Percentiles rank a stretch among this genome's conserved stretches.
phyloP scores from a whole-genome alignment of 176 grass and related monocot genomes.

The Cenchrus purpureus region DNA sequence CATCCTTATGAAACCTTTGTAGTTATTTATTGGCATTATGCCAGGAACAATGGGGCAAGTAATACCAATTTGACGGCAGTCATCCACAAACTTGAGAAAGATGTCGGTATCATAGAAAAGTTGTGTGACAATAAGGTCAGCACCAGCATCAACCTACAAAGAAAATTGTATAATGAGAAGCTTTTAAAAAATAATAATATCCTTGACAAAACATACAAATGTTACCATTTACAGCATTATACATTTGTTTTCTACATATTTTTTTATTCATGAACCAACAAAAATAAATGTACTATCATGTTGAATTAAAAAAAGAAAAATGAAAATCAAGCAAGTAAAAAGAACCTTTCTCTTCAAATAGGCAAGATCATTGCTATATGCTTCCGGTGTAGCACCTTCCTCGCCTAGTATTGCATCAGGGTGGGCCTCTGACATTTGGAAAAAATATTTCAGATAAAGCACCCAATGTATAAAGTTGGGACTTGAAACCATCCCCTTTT shows the following conservation, averaged over 20 bases:
- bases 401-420: conserved; percentile 76
- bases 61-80: conserved; percentile 89
- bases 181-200: conserved; percentile 2
- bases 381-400: conserved; percentile 69
- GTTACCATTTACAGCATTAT: conserved; percentile 8
- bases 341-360: conserved; percentile 90
- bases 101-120: conserved; percentile 90
- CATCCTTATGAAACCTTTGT: conserved; percentile 87
- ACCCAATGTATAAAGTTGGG: conserved; percentile 6
- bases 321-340: conserved; percentile 23
- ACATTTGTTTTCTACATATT: conserved; percentile 12
- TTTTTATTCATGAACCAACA: conserved; percentile 25
- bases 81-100: conserved; percentile 91
- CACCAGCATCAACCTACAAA: conserved; percentile 82
- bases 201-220: background rate
- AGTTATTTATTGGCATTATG: conserved; percentile 94
- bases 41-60: conserved; percentile 93
- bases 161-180: conserved; percentile 22
- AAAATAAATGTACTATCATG: conserved; percentile 13
- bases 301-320: conserved; percentile 9
- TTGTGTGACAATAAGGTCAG: conserved; percentile 83
- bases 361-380: conserved; percentile 77
- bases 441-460: conserved; percentile 10
- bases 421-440: conserved; percentile 76
- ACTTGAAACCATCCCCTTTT: conserved; percentile 8